These are phyloP conservation scores for Massariosphaeria phaeospora DNA, from an alignment of 495 filamentous ascomycete genomes.

Conservation along the genomic window DNA sequence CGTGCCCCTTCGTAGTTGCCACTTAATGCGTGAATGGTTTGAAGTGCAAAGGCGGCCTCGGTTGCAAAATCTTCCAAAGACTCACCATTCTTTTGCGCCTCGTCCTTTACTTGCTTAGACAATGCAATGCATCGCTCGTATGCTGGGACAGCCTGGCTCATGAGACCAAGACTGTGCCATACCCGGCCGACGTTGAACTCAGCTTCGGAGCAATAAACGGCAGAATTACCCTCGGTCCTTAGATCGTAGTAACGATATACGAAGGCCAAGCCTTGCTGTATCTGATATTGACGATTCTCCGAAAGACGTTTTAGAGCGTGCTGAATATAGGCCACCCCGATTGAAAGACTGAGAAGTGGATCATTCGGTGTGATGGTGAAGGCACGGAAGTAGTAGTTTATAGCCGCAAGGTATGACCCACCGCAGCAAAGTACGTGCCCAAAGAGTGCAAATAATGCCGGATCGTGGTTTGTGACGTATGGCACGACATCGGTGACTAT, in stretches of 20 bases:
- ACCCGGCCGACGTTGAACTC: conserved; percentile 82
- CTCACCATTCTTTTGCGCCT: conserved; percentile 28
- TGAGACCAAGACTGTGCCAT: conserved; percentile 75
- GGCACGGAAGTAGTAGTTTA: conserved; percentile 90
- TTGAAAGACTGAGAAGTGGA: conserved; percentile 65
- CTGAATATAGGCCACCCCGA: conserved; percentile 73
- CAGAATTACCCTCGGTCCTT: conserved; percentile 39
- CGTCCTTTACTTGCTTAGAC: conserved; percentile 43
- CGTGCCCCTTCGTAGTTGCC: conserved; percentile 56
- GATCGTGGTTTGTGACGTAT: conserved; percentile 44
- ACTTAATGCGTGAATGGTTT: conserved; percentile 59
- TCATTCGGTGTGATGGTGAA: conserved; percentile 73
- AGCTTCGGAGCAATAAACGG: conserved; percentile 67
- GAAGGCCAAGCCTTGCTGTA: conserved; percentile 79
- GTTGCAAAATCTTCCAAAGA: conserved; percentile 57
- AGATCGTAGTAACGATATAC: conserved; percentile 68
- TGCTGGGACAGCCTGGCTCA: conserved; percentile 68
- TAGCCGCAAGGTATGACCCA: conserved; percentile 67
- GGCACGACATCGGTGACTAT: background rate
- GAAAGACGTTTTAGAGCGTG: conserved; percentile 81
- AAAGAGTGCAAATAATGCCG: conserved; percentile 77
- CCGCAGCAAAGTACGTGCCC: conserved; percentile 79
- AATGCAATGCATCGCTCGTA: conserved; percentile 59
- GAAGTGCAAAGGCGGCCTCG: conserved; percentile 74
- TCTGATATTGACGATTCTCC: conserved; percentile 80